Evolutionary conservation across 78 protist species (phyloP).

Genomic region (Planoprotostelium fungivorum): DNA sequence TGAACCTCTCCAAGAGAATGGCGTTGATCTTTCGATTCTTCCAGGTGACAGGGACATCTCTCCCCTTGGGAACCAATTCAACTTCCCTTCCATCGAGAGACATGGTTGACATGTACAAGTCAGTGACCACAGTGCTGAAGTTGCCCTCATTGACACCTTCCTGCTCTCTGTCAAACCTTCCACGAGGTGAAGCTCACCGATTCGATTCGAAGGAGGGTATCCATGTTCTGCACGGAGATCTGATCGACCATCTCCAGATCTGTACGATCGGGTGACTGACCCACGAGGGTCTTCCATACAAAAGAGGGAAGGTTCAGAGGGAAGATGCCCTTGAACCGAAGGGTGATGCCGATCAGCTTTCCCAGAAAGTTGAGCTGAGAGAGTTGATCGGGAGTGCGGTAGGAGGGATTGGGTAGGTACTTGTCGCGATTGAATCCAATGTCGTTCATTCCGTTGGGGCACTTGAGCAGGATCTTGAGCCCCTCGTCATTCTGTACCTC

Average conservation of each 20-base stretch:
- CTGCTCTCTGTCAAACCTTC: not conserved
- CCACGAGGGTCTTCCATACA: slow-evolving; percentile 44
- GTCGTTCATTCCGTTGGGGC: slow-evolving; percentile 54
- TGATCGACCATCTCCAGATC: slow-evolving; percentile 55
- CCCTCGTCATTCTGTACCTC: slow-evolving; percentile 31
- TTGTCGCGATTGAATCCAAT: slow-evolving; percentile 67
- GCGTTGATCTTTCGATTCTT: slow-evolving; percentile 28
- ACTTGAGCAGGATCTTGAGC: slow-evolving; percentile 42
- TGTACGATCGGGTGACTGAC: slow-evolving; percentile 27
- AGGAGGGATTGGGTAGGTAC: slow-evolving; percentile 47
- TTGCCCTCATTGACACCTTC: slow-evolving; percentile 24
- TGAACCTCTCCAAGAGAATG: slow-evolving; percentile 21
- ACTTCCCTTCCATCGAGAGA: slow-evolving; percentile 22
- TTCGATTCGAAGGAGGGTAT: slow-evolving; percentile 3
- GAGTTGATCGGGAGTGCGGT: slow-evolving; percentile 25
- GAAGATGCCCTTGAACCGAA: slow-evolving; percentile 42
- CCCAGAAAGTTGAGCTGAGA: slow-evolving; percentile 51
- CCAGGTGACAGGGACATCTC: slow-evolving; percentile 25
- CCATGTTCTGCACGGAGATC: slow-evolving; percentile 17
- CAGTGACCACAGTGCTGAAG: not conserved
- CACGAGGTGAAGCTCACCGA: not conserved
- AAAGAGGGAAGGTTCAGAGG: slow-evolving; percentile 50
- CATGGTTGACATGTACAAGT: slow-evolving; percentile 11
- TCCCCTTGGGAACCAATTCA: slow-evolving; percentile 18
- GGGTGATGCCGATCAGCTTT: slow-evolving; percentile 50